Conservation (phyloP, 306 rosid species). For the Fragaria vesca region DNA sequence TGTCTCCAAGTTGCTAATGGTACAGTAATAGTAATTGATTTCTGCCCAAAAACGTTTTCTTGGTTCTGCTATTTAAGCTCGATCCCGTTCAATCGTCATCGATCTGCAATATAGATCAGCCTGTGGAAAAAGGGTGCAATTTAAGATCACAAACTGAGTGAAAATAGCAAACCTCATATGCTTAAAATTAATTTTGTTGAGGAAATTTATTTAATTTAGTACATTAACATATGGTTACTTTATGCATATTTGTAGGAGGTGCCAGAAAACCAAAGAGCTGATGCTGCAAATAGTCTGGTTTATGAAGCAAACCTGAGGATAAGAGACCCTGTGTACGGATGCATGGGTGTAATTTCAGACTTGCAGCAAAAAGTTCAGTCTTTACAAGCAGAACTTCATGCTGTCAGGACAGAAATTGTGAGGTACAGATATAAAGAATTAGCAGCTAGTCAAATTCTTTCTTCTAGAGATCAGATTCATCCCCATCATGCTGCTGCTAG, state of each 20-base stretch:
- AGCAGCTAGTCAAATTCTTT: conserved; percentile 41
- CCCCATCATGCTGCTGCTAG: conserved; percentile 7
- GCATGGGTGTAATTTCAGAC: conserved; percentile 87
- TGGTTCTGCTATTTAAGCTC: neutral
- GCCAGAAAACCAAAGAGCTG: conserved; percentile 71
- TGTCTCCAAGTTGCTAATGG: conserved; percentile 90
- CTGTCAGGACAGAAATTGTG: conserved; percentile 53
- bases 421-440: conserved; percentile 58
- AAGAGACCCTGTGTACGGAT: conserved; percentile 88
- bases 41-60: neutral
- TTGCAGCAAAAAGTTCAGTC: conserved; percentile 77
- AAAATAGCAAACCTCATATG: neutral
- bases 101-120: neutral
- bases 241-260: conserved; percentile 50
- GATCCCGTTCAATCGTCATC: neutral
- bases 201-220: neutral
- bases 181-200: neutral
- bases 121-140: neutral
- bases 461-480: conserved; percentile 35
- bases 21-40: neutral
- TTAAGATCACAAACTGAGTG: neutral
- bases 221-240: neutral
- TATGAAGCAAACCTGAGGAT: conserved; percentile 84
- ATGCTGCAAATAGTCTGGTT: conserved; percentile 83
- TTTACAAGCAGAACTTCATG: conserved; percentile 56